These are phyloP conservation scores for Backusella psychrophila DNA, from an alignment of 192 early-diverging fungal genomes.

Conservation along the genomic window DNA sequence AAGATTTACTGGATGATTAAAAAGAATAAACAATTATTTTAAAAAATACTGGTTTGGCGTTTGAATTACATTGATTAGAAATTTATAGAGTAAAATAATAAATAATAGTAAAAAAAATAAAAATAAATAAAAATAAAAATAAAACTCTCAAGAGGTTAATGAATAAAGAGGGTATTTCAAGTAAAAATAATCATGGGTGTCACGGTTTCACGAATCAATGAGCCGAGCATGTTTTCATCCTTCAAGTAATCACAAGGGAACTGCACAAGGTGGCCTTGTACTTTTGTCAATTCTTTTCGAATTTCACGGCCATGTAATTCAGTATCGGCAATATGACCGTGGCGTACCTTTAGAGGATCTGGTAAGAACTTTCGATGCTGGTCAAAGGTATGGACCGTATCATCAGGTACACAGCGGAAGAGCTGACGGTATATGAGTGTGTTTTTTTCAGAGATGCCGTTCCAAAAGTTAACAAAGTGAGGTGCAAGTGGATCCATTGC, in stretches of 20 bases:
- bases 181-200: conserved; percentile 55
- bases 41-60: not conserved
- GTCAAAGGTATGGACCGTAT: conserved; percentile 59
- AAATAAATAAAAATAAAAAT: not conserved
- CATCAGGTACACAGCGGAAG: conserved; percentile 82
- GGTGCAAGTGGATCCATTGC: conserved; percentile 73
- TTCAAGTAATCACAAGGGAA: conserved; percentile 48
- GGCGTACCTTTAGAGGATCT: conserved; percentile 34
- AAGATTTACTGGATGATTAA: not conserved
- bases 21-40: not conserved
- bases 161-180: conserved; percentile 22
- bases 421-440: conserved; percentile 65
- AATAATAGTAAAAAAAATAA: not conserved
- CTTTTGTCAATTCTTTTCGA: conserved; percentile 25
- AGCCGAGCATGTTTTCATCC: conserved; percentile 45
- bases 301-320: conserved; percentile 28
- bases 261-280: conserved; percentile 50
- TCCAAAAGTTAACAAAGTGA: conserved; percentile 54
- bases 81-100: not conserved
- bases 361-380: conserved; percentile 47
- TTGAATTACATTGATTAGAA: not conserved
- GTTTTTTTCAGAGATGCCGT: conserved; percentile 56
- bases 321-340: conserved; percentile 48
- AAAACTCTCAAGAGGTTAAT: not conserved
- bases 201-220: conserved; percentile 38